phyloP scores from a whole-genome alignment of 371 early-diverging fungal species.

The Mucor mucedo region DNA sequence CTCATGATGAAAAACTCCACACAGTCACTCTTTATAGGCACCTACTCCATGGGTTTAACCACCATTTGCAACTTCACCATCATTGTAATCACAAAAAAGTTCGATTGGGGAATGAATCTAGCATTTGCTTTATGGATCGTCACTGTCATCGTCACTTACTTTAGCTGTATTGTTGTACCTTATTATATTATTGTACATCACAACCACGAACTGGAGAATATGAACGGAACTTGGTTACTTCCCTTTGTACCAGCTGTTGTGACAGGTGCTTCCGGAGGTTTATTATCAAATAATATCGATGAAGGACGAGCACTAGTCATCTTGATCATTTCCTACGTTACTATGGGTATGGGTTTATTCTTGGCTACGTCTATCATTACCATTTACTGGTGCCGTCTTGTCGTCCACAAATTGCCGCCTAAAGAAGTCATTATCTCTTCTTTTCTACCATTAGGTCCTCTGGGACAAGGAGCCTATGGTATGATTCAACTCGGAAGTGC shows the following conservation, averaged over 20 bases:
- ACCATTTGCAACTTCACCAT: conserved; percentile 42
- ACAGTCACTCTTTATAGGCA: conserved; percentile 50
- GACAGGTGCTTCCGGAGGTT: conserved; percentile 48
- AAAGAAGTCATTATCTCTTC: conserved; percentile 51
- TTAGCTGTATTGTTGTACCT: conserved; percentile 42
- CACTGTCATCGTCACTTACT: conserved; percentile 35
- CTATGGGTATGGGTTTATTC: conserved; percentile 53
- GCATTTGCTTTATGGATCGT: conserved; percentile 49
- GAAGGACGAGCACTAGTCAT: conserved; percentile 30
- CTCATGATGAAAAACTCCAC: conserved; percentile 48
- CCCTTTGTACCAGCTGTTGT: conserved; percentile 58
- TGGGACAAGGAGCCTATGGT: conserved; percentile 57
- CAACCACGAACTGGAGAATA: conserved; percentile 39
- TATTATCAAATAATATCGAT: conserved; percentile 37
- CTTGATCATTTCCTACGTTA: conserved; percentile 45
- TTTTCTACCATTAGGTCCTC: conserved; percentile 45
- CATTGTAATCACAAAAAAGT: conserved; percentile 21
- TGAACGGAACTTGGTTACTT: conserved; percentile 52
- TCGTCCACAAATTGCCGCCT: conserved; percentile 49
- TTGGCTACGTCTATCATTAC: conserved; percentile 45
- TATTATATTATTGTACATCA: conserved; percentile 44
- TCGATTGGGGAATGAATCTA: conserved; percentile 39
- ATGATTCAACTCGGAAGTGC: conserved; percentile 48
- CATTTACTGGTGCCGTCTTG: conserved; percentile 49
- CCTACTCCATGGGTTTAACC: conserved; percentile 56